Evolutionary conservation across 2,329 filamentous ascomycete species (phyloP), one percentile per base, ranked within the genome.

Genomic region (Colletotrichum karsti): DNA sequence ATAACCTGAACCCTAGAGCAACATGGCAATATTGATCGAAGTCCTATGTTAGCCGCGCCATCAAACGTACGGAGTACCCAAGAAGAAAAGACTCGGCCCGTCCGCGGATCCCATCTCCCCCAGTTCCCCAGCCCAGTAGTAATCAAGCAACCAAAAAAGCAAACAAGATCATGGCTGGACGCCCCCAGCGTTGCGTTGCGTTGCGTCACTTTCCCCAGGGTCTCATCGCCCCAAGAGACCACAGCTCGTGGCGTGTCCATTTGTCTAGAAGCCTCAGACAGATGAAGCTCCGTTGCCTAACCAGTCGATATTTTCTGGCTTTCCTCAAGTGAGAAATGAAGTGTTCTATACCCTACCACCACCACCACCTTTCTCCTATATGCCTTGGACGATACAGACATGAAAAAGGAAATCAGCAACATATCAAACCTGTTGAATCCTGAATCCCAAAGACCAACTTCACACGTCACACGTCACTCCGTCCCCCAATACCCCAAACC

Each of bases 41-140:
- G n/a, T 35, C 13, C 13, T 13, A 2, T 15, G 2, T 15, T 1
- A 8, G 2, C 10, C 10, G 1, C 1, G 10, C 33, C 4, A 3
- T 35, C 33, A 35, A 35, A 12, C 33, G 13, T 12, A 12, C 33
- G 6, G 12, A 35, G 4, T 13, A 35, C 10, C 33, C 33, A 54
- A 26, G 12, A 3, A 33, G 13, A 35, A 35, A 13, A 35, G 13
- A 35, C 33, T 35, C 33, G 56, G 56, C 42, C 56, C 48, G 24
- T 35, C 57, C 48, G 39, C 39, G 57, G 63, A 66, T 55, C 48
- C 24, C 30, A 3, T 1, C 20, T 28, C 50, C 53, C n/a, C 54
- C 20, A 41, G 35, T 51, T n/a, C 62, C 55, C 55, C 20, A 18
- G 24, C 20, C n/a, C n/a, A n/a, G n/a, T n/a, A n/a, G n/a, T n/a